phyloP scores from a whole-genome alignment of 345 rosid species.

The Rhodamnia rubescens region DNA sequence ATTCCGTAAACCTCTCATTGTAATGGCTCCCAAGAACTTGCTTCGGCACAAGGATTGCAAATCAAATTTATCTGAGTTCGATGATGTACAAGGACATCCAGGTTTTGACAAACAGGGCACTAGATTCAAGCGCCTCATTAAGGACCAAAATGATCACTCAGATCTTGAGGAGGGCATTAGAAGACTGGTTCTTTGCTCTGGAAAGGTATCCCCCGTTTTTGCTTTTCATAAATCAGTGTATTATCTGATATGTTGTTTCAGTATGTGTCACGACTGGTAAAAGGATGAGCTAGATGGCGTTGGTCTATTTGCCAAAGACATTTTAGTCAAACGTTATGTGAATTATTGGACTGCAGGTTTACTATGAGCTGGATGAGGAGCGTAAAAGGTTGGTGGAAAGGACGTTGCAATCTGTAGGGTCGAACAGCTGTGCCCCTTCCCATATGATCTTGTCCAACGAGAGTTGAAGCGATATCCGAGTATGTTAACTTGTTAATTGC shows the following conservation, averaged over 20 bases:
- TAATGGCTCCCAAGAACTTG: constrained; percentile 84
- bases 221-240: not conserved
- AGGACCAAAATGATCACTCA: constrained; percentile 78
- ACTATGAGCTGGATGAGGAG: constrained; percentile 12
- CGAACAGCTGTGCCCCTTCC: constrained; percentile 14
- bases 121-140: constrained; percentile 80
- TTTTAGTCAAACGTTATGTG: too few species aligned
- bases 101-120: constrained; percentile 98
- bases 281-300: not conserved
- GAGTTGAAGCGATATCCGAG: constrained; percentile 14
- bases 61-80: constrained; percentile 91
- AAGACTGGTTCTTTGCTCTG: constrained; percentile 86
- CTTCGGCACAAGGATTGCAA: constrained; percentile 89
- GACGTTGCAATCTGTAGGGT: constrained; percentile 14
- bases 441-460: constrained; percentile 11
- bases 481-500: not conserved
- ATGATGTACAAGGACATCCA: constrained; percentile 90
- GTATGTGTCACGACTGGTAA: not conserved
- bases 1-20: constrained; percentile 83
- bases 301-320: not conserved
- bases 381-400: constrained; percentile 5
- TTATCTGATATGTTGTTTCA: not conserved
- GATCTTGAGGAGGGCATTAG: constrained; percentile 78
- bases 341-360: constrained; percentile 1
- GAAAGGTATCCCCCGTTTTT: constrained; percentile 38